Conservation (phyloP, 2,329 filamentous ascomycete genomes). For the Talaromyces amestolkiae region DNA sequence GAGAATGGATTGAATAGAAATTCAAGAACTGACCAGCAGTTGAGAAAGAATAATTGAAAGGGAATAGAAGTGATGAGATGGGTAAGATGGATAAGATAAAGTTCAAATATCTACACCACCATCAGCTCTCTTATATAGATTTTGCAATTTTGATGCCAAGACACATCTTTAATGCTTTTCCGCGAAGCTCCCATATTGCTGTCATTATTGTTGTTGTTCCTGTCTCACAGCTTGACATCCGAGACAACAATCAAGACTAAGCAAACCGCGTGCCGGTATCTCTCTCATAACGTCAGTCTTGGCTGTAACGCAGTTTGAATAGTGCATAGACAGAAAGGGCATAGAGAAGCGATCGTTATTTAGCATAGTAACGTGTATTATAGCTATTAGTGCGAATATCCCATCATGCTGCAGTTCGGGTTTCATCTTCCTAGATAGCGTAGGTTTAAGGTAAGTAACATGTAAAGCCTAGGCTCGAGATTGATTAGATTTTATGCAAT, state of each 20-base stretch:
- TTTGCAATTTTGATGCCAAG: background rate
- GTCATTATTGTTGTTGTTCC: background rate
- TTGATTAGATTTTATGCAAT: background rate
- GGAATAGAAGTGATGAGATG: background rate
- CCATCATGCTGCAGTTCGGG: background rate
- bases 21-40: constrained; percentile 13
- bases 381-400: background rate
- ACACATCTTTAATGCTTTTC: background rate
- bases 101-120: background rate
- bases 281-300: background rate
- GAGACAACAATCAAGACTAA: background rate
- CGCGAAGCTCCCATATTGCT: background rate
- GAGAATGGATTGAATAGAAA: background rate
- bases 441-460: background rate
- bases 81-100: background rate
- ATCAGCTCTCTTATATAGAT: background rate
- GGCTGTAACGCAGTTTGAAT: background rate
- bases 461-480: background rate
- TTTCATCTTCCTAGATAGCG: background rate
- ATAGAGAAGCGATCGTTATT: too few relatives aligned
- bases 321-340: too few relatives aligned
- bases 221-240: background rate
- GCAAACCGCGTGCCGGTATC: background rate
- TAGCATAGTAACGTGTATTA: background rate
- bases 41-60: background rate